Base-by-base conservation (phyloP, 805 yeast genomes). In the Candida palmyrensis region DNA sequence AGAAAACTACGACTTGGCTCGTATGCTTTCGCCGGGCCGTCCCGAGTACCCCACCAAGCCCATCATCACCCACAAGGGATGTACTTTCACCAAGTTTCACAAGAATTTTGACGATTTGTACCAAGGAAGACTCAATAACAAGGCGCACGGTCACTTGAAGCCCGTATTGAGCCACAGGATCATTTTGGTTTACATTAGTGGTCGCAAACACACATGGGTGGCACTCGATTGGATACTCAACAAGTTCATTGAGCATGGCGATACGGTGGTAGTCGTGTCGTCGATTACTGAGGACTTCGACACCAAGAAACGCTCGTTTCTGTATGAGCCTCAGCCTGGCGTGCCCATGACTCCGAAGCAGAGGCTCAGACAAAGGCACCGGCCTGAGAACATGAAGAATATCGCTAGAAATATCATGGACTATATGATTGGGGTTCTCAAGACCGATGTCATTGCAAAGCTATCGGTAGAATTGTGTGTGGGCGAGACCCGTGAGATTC, bases 151-250 rank as follows among this genome's bases (percentile, higher is more conserved):
- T 8, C 31, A 22, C 20, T 32, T 49, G 15, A 42, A 42, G 11
- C 71, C 75, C 0, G 63, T 68, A 0, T 52, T 76, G 28, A 77
- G 77, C 0, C 61, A 64, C 24, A 62, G 88, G 45, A 69, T 71
- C 1, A 62, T 82, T 4, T 48, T 83, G 50, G 77, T 80, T 18
- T 82, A 82, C 48, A 62, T 84, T 19, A 68, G 79, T 43, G 94
- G 87, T 3, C 61, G 90, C 38, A 68, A 62, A 35, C 90, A 83
- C 58, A 80, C 92, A 0, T 84, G 95, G 95, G 86, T 82, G 8
- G 78, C 87, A 1, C 54, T 84, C 18, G 95, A 84, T 52, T 84
- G 84, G 79, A 61, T 75, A 5, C 55, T 82, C 34, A 65, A 64
- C 29, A 59, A 66, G 26, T 57, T 80, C 9, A 54, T 80, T 3